Evolutionary conservation across 2,329 filamentous ascomycete species (phyloP), one percentile per base, ranked within the genome.

Genomic region (Sporothrix phasma): DNA sequence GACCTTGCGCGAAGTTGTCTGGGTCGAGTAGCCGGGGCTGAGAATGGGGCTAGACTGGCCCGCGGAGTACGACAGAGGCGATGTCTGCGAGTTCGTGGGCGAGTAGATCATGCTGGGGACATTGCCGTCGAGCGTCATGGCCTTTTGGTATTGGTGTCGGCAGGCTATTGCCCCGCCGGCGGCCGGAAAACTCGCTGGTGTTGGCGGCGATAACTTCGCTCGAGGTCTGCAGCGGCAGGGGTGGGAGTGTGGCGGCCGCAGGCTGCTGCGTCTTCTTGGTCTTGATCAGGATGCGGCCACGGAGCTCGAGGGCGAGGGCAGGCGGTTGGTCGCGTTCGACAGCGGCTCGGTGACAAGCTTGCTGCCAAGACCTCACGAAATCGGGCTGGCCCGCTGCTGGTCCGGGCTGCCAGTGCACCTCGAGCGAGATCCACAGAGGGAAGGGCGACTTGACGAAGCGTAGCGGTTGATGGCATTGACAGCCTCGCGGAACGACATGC

Each of bases 391-490:
- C 22, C 84, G 80, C 74, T 99, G 94, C 73, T 97, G 94, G 13
- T 86, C 79, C 1, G 86, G 78, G 69, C 84, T 89, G 81, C n/a
- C 94, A 97, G 73, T 97, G 94, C 3, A 97, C 92, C 74, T 99
- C 94, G 15, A 99, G 87, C 0, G 94, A 97, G 67, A 99, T 87
- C 78, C 94, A 96, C 17, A 99, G 80, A 0, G 94, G 94, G 69
- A 92, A 97, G 24, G 84, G 84, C n/a, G 90, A 92, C 64, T 88
- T 88, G 68, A 87, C 81, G 72, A 99, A 99, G 94, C 94, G 73
- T 97, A 97, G 73, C 93, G 92, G 75, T 92, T 90, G 74, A 99
- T 94, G 60, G 92, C 92, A 29, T 87, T 88, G 77, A 99, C 91
- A 67, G 93, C 93, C 74, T 97, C 93, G 53, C 86, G 83, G 76